Evolutionary conservation across 2,329 filamentous ascomycete species (phyloP).

Genomic region (Monilinia vaccinii-corymbosi): DNA sequence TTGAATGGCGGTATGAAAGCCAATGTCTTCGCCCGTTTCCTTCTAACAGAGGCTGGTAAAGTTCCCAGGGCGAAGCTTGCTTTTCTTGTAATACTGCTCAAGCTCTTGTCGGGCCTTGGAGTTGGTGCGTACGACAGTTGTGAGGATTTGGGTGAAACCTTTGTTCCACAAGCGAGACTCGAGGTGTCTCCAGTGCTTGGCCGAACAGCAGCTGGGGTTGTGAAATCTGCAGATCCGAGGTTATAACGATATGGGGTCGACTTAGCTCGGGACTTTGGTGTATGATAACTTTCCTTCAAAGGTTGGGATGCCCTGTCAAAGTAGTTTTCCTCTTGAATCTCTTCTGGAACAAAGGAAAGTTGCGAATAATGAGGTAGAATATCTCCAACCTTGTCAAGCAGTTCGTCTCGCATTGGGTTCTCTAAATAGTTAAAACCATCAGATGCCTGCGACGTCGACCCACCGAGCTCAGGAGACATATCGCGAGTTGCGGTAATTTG

Average conservation of each 20-base stretch:
- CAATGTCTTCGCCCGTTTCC: neutral
- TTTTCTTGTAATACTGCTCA: conserved; percentile 4
- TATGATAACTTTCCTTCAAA: neutral
- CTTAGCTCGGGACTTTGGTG: neutral
- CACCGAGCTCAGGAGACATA: conserved; percentile 1
- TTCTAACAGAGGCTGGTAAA: conserved; percentile 3
- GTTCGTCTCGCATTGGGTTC: neutral
- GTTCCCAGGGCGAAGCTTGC: conserved; percentile 4
- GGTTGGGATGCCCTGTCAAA: conserved; percentile 11
- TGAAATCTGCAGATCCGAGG: too few relatives aligned
- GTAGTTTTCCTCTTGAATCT: neutral
- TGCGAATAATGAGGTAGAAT: conserved; percentile 1
- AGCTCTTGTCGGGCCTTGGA: neutral
- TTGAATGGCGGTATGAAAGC: conserved; percentile 9
- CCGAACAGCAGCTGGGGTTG: neutral
- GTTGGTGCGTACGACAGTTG: neutral
- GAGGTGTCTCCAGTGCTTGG: neutral
- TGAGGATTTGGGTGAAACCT: neutral
- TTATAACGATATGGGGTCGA: conserved; percentile 3
- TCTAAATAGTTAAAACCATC: neutral
- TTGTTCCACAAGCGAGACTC: neutral
- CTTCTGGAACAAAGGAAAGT: conserved; percentile 2
- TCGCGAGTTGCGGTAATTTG: neutral
- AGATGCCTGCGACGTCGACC: neutral
- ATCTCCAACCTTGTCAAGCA: neutral